Evolutionary conservation across 371 early-diverging fungal species (phyloP).

Genomic region (Saksenaea vasiformis): DNA sequence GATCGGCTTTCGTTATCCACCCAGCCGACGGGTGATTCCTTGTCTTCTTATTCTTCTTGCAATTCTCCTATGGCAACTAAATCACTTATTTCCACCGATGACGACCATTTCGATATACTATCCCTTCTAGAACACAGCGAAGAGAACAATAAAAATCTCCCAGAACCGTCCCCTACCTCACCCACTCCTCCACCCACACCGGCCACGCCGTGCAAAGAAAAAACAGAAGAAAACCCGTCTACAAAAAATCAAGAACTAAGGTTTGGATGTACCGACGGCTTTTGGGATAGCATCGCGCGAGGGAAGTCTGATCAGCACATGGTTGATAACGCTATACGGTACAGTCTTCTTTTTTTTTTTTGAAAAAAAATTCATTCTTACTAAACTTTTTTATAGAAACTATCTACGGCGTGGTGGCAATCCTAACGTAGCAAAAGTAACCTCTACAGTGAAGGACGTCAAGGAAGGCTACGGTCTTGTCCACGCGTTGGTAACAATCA

Average conservation of each 20-base stretch:
- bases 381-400: constrained; percentile 21
- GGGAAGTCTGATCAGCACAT: constrained; percentile 31
- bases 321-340: constrained; percentile 34
- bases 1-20: neutral
- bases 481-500: constrained; percentile 39
- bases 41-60: neutral
- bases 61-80: neutral
- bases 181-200: neutral
- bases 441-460: constrained; percentile 30
- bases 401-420: constrained; percentile 47
- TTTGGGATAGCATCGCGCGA: constrained; percentile 43
- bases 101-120: neutral
- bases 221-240: neutral
- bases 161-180: neutral
- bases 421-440: constrained; percentile 47
- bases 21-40: neutral
- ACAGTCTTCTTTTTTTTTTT: too few relatives aligned
- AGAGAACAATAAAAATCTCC: too few relatives aligned
- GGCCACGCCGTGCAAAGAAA: neutral
- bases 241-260: constrained; percentile 7
- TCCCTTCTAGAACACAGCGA: neutral
- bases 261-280: constrained; percentile 45
- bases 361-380: neutral
- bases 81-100: neutral
- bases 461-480: constrained; percentile 48